Base-by-base conservation (phyloP, 345 rosid genomes). In the Pistacia vera region DNA sequence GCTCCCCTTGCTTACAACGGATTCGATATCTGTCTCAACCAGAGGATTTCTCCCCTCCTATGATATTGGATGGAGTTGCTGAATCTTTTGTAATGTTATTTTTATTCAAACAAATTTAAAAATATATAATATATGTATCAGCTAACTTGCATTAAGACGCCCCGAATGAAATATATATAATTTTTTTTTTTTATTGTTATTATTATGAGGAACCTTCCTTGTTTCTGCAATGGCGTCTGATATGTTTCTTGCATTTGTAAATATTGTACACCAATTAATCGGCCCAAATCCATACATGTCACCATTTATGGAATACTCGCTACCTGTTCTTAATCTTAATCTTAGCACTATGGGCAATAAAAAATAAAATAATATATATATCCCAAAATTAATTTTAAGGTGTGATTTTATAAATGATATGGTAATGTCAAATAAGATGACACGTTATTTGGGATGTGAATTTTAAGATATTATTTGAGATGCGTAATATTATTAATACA, bases 1-100 rank as follows among this genome's bases (percentile, higher is more conserved):
- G 98, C 97, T 57, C 99, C 99, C 38, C 78, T 95, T 20, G 97
- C 97, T 80, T 91, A 88, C 91, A 95, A 92, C 73, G 99, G 97
- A 38, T 64, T 91, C 1, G 99, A 93, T 71, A 81, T 88, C 79
- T 95, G 95, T 62, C 90, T 93, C 77, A 83, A 91, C 86, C 85
- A 81, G 78, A 91, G 88, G 81, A 77, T 91, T 75, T 85, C 90
- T 80, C 61, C 81, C 57, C 81, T 85, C 52, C 68, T 81, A 66
- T 84, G 73, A 81, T 46, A 64, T 28, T 46, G 6, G 44, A 52
- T 14, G 25, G 38, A 64, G 70, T 58, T 49, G 30, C 49, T 51
- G 38, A 54, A 35, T 18, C 35, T 30, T 51, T 48, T 51, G 36
- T 72, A 28, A 16, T 1, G 46, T 33, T 63, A 30, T 33, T 67